Evolutionary conservation across 1,284 basidiomycete species (phyloP).

Genomic region (Ceratobasidium sp.): DNA sequence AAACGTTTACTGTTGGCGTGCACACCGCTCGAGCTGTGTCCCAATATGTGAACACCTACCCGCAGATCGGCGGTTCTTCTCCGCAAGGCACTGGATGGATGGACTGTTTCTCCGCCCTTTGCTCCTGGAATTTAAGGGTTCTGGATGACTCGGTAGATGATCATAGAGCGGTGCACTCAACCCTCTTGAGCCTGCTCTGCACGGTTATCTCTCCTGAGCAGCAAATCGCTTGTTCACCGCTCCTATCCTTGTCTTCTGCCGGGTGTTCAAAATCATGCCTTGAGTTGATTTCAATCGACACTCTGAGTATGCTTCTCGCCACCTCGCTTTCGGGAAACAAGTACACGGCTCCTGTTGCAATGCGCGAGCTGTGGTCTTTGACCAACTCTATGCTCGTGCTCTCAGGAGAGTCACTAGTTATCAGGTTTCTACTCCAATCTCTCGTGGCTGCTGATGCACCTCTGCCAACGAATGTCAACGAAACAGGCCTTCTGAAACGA

Average conservation of each 20-base stretch:
- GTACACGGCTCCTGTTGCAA: not conserved
- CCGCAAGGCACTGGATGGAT: too few species aligned
- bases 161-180: not conserved
- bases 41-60: not conserved
- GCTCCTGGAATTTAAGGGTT: not conserved
- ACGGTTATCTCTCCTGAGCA: not conserved
- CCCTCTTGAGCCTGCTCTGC: not conserved
- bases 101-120: not conserved
- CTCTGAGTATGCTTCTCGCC: not conserved
- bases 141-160: too few species aligned
- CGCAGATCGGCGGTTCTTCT: not conserved
- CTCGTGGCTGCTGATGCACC: not conserved
- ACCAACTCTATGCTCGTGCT: not conserved
- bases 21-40: not conserved
- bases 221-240: not conserved
- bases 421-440: not conserved
- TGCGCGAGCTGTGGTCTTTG: not conserved
- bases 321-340: not conserved
- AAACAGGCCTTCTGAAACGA: not conserved
- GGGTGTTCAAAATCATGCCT: conserved; percentile 3
- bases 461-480: not conserved
- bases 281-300: not conserved
- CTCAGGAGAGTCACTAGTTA: not conserved
- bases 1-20: not conserved
- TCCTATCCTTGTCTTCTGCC: not conserved